Evolutionary conservation across 2,329 filamentous ascomycete species (phyloP).

Genomic region (Colletotrichum sansevieriae): DNA sequence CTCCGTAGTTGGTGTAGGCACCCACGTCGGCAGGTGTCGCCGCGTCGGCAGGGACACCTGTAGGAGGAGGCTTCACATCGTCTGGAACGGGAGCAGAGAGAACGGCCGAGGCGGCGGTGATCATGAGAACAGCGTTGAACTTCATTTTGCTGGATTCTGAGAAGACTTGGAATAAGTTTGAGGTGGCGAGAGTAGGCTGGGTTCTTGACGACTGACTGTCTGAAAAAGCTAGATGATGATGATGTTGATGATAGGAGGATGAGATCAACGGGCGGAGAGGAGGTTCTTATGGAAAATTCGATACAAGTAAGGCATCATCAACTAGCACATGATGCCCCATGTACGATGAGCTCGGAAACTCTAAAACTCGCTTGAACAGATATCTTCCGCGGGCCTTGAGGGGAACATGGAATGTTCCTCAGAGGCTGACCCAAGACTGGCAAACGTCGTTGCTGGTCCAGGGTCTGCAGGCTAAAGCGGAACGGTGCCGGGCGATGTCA

Average conservation of each 20-base stretch:
- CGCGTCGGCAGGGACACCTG: slow-evolving; percentile 14
- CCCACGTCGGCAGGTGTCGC: slow-evolving; percentile 1
- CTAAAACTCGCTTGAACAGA: background rate
- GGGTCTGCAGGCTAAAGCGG: slow-evolving; percentile 4
- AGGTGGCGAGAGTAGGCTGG: background rate
- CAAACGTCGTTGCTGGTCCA: slow-evolving; percentile 2
- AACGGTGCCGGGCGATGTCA: slow-evolving; percentile 20
- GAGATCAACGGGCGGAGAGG: background rate
- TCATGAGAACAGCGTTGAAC: slow-evolving; percentile 46
- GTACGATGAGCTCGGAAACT: no score
- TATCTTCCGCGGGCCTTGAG: background rate
- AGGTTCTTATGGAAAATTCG: slow-evolving; percentile 29
- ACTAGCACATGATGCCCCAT: no score
- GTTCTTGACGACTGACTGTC: background rate
- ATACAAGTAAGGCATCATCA: no score
- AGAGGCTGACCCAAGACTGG: background rate
- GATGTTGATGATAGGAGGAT: slow-evolving; percentile 6
- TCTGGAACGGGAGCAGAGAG: slow-evolving; percentile 43
- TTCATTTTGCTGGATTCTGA: slow-evolving; percentile 47
- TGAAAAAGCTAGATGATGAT: slow-evolving; percentile 2
- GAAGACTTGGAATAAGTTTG: background rate
- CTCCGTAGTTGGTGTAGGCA: slow-evolving; percentile 33
- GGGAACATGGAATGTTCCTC: background rate
- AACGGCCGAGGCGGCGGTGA: slow-evolving; percentile 45
- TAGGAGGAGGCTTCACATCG: slow-evolving; percentile 30